Evolutionary conservation across 805 yeast genomes (phyloP), one percentile per base, ranked within the genome.

Genomic region (Blastobotrys peoriensis): DNA sequence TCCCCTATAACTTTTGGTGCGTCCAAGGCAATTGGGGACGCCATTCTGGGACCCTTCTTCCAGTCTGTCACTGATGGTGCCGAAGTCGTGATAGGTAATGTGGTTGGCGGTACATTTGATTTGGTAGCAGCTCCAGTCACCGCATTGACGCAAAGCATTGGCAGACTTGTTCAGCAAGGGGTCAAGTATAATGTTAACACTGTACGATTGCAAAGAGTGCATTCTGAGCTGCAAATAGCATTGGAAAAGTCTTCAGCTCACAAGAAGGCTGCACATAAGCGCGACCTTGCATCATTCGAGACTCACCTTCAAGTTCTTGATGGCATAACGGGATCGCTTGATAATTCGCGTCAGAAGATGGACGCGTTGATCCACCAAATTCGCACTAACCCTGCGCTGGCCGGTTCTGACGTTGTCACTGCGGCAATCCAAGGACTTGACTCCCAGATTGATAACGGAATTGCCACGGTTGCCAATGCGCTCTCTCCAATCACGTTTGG

Each of bases 41-140:
- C 22, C 23, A 38, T 50, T n/a, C 40, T 52, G 21, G 63, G 63
- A 23, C 63, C 65, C 19, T 46, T 52, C 41, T 59, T 59, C 28
- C 65, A 62, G 51, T 52, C 61, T 3, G 36, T 57, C 18, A 60
- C 65, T 28, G 47, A 54, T 25, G 64, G 66, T 21, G 63, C 60
- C 15, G 63, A 59, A 44, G 63, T 59, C n/a, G 41, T 61, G 17
- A 41, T 58, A 23, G 54, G 59, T 19, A 59, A 50, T 16, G 22
- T 48, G 8, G 21, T 45, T 23, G 56, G 56, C 8, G 55, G 47
- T 19, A 36, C 41, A 8, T 20, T 48, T 18, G 52, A 47, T 41
- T 34, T 34, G 16, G 42, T 35, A 9, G 25, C 47, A 4, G 48
- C 38, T 5, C 51, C 52, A 15, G 38, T 36, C 20, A 33, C 45